Conservation (phyloP, 768 basidiomycete genomes). For the Suillus americanus region DNA sequence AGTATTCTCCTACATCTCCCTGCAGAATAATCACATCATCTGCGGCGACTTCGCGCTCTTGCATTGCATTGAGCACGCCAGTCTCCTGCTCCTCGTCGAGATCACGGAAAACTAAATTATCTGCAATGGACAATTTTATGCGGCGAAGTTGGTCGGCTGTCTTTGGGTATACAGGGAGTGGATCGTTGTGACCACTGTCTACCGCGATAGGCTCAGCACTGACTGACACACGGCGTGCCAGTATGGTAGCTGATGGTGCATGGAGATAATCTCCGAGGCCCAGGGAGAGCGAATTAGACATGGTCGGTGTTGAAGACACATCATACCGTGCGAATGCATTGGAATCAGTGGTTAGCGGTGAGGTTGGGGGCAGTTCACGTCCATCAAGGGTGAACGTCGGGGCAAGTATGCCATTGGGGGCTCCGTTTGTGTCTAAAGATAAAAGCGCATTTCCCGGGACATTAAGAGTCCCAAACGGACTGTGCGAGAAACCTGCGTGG, state of each 20-base stretch:
- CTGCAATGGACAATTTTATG: constrained; percentile 83
- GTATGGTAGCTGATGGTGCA: constrained; percentile 70
- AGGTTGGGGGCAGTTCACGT: constrained; percentile 60
- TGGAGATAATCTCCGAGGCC: constrained; percentile 68
- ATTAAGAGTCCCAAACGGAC: constrained; percentile 78
- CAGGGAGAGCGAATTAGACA: constrained; percentile 37
- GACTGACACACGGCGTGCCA: constrained; percentile 91
- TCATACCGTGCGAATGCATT: constrained; percentile 56
- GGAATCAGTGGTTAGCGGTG: constrained; percentile 50
- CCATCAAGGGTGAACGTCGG: constrained; percentile 62
- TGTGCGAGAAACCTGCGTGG: constrained; percentile 51
- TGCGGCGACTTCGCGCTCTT: constrained; percentile 68
- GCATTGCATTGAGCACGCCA: constrained; percentile 94
- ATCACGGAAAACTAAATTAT: constrained; percentile 94
- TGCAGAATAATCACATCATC: constrained; percentile 94
- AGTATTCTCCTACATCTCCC: constrained; percentile 95
- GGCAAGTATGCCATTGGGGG: constrained; percentile 33
- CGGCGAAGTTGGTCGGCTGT: constrained; percentile 79
- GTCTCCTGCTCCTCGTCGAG: constrained; percentile 95
- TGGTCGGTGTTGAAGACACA: constrained; percentile 41
- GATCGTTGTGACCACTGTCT: constrained; percentile 61
- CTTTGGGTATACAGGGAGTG: constrained; percentile 77
- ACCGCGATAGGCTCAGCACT: constrained; percentile 96
- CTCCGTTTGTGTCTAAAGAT: constrained; percentile 41
- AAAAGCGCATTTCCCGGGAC: constrained; percentile 80